Conservation (phyloP, 1,139 yeast genomes). For the Debaryomycetaceae sp. region DNA sequence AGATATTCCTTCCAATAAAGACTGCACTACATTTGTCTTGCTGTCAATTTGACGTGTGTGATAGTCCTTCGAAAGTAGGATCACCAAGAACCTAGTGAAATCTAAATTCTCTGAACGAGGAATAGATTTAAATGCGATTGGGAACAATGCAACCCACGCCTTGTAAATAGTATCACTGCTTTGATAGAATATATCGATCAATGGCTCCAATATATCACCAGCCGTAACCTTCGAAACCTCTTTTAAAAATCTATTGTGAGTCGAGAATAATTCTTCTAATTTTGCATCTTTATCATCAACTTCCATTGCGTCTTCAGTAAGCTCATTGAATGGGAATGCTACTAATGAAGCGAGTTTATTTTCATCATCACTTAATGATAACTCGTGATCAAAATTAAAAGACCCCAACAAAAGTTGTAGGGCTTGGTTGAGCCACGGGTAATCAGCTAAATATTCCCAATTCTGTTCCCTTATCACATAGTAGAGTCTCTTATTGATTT, state of each 20-base stretch:
- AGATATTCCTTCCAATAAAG: constrained; percentile 78
- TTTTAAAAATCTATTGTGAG: constrained; percentile 52
- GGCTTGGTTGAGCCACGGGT: constrained; percentile 95
- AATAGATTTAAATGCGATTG: constrained; percentile 69
- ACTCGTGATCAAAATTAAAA: constrained; percentile 49
- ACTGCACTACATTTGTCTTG: constrained; percentile 84
- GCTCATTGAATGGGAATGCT: constrained; percentile 35
- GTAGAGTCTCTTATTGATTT: constrained; percentile 73
- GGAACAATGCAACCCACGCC: constrained; percentile 87
- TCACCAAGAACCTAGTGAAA: constrained; percentile 74
- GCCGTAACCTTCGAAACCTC: constrained; percentile 48
- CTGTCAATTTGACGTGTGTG: constrained; percentile 85
- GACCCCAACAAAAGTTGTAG: constrained; percentile 82
- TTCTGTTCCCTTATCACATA: constrained; percentile 90
- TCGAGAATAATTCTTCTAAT: constrained; percentile 36
- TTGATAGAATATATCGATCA: constrained; percentile 79
- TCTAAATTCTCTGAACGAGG: constrained; percentile 81
- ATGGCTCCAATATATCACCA: constrained; percentile 61
- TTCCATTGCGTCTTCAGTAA: constrained; percentile 21
- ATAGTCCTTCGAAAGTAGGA: constrained; percentile 82
- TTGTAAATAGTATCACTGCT: constrained; percentile 75
- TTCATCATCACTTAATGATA: constrained; percentile 47
- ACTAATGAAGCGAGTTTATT: constrained; percentile 55
- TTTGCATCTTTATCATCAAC: constrained; percentile 20
- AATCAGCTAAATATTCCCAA: constrained; percentile 94